A percentile compares a stretch with the other conserved stretches of the same genome.
phyloP scores from a whole-genome alignment of 495 filamentous ascomycete species.

The Penicillium pulvis region DNA sequence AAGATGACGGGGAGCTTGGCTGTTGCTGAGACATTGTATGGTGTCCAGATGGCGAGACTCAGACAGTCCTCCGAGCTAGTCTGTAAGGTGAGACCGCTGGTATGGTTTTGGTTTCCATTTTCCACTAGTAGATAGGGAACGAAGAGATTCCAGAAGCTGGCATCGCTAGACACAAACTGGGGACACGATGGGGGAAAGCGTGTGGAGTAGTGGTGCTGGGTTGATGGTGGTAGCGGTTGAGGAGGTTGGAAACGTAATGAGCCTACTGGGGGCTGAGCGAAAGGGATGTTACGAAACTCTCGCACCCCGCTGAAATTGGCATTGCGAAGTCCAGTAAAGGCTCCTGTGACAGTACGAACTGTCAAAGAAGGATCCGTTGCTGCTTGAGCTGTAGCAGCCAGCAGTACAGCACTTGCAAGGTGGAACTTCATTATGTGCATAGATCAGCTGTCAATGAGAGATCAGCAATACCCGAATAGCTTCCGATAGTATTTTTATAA shows the following conservation, averaged over 20 bases:
- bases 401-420: background rate
- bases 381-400: constrained; percentile 1
- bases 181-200: constrained; percentile 11
- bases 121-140: constrained; percentile 5
- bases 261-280: constrained; percentile 9
- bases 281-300: constrained; percentile 12
- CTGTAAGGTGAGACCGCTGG: constrained; percentile 4
- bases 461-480: too few species aligned
- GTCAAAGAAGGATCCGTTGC: constrained; percentile 6
- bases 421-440: background rate
- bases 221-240: constrained; percentile 1
- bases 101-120: constrained; percentile 11
- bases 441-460: too few species aligned
- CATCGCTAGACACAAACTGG: constrained; percentile 6
- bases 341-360: constrained; percentile 10
- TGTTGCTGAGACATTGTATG: constrained; percentile 9
- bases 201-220: constrained; percentile 9
- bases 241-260: constrained; percentile 10
- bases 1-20: constrained; percentile 18
- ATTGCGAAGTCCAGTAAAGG: constrained; percentile 8
- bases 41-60: constrained; percentile 49
- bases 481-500: too few species aligned
- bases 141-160: constrained; percentile 10
- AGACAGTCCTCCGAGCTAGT: constrained; percentile 50
- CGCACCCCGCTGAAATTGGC: constrained; percentile 2